Evolutionary conservation across 768 basidiomycete genomes (phyloP), one percentile per base, ranked within the genome.

Genomic region (Suillus subalutaceus): DNA sequence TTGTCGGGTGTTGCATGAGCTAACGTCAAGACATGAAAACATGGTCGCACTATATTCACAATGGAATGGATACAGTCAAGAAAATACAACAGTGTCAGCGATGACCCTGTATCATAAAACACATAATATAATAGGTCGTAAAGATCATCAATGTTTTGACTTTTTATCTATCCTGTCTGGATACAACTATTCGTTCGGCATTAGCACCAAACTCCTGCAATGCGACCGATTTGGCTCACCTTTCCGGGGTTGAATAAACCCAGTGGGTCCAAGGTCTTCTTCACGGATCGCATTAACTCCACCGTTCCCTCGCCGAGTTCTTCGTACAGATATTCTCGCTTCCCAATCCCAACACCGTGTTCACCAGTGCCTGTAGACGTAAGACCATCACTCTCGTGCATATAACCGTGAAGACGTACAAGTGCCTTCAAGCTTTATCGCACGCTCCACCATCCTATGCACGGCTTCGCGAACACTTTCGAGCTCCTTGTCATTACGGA

Each of bases 301-400:
- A 97, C 90, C 0, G 96, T 96, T 3, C 91, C 93, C 32, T 81
- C 81, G 0, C 96, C 95, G 0, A 97, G 83, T 72, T 97, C 96
- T 48, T 89, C 84, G 16, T 85, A 82, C n/a, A 97, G 82, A 72
- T 90, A 96, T 66, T 90, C 83, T 66, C 85, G 86, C 80, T 96
- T 96, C 6, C 94, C 94, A 12, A 95, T 80, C 0, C 94, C 94
- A 8, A 96, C 92, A 2, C 94, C 94, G 72, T 96, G 94, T 71
- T 96, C 94, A 4, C 92, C 92, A 0, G 89, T 90, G 69, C 88
- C 89, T 90, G 55, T 13, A 13, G 41, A 40, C n/a, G 10, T 40
- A 41, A 41, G 9, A 41, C 26, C 16, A 18, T 30, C 23, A 40
- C 50, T 13, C 10, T 59, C 16, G 18, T 30, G 23, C 16, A 23